These are phyloP conservation scores for Westerdykella ornata DNA, from an alignment of 2,329 filamentous ascomycete species.

Conservation along the genomic window DNA sequence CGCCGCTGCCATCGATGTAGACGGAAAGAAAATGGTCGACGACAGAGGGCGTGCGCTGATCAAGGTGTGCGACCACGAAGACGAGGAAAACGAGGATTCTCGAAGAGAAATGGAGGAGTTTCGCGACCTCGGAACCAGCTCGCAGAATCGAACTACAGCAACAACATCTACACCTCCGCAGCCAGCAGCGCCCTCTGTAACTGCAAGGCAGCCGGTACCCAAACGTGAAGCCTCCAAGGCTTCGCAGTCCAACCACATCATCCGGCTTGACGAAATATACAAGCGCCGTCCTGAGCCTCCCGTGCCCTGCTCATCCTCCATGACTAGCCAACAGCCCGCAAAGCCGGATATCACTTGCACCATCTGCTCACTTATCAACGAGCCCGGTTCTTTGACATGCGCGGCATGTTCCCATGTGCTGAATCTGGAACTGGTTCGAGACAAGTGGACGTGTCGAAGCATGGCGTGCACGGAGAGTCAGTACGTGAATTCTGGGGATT, in stretches of 20 bases:
- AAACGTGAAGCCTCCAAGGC: neutral
- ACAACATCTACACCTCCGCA: neutral
- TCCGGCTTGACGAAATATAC: constrained; percentile 15
- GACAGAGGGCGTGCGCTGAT: constrained; percentile 59
- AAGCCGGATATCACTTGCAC: constrained; percentile 40
- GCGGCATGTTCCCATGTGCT: constrained; percentile 65
- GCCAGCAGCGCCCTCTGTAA: neutral
- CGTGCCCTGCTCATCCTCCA: neutral
- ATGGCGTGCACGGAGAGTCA: constrained; percentile 48
- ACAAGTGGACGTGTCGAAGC: constrained; percentile 59
- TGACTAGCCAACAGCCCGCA: constrained; percentile 4
- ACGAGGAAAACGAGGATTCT: constrained; percentile 35
- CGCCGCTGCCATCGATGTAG: constrained; percentile 55
- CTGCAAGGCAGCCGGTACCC: neutral
- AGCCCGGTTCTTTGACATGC: constrained; percentile 52
- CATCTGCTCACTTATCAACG: constrained; percentile 64
- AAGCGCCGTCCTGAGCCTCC: constrained; percentile 10
- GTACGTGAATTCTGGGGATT: constrained; percentile 65
- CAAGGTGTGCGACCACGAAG: constrained; percentile 68
- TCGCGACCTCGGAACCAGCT: constrained; percentile 22
- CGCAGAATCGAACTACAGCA: constrained; percentile 1
- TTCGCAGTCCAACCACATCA: constrained; percentile 1
- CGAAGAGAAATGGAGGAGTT: constrained; percentile 62
- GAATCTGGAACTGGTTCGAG: constrained; percentile 46
- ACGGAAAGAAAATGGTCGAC: constrained; percentile 60